Base-by-base conservation (phyloP, 176 grass and related monocot species). In the Carex cristatella region DNA sequence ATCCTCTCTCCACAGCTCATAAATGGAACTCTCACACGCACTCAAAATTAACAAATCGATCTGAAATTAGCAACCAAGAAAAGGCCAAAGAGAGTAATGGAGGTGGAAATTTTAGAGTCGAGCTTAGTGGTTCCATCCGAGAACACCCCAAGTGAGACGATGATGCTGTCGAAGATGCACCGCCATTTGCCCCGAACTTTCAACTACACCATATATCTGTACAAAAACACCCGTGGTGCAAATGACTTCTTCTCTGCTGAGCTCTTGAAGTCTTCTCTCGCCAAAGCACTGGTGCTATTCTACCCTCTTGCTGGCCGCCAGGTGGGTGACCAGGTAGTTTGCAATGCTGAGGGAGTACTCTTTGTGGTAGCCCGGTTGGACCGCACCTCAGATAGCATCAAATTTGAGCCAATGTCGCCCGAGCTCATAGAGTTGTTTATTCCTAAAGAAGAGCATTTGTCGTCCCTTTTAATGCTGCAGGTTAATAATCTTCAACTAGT, bases 241-340 rank as follows among this genome's bases (percentile, higher is more conserved):
- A 2, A 19, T 0, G 54, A 44, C 10, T 92, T 94, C 90, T 89
- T 97, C 78, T 85, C 68, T 0, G 73, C 65, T 57, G 89, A 87
- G 79, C 61, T 82, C 56, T 82, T 94, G 63, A 86, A 90, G 31
- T 83, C 68, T 1, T 73, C 94, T 72, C 86, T 95, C 56, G 89
- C 88, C 10, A 84, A 49, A 59, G 86, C 90, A 67, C 85, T 94
- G 65, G 90, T 91, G 72, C 18, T 85, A 0, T 90, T 92, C 87
- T 97, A 97, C 73, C 94, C 90, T 14, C 57, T 94, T 60, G 94
- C 90, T 5, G 94, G 94, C 54, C 85, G 88, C 15, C 80, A 92
- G 10, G 78, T 49, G 4, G 6, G 6, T 8, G 86, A 83, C 1
- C 44, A 88, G 86, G 89, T 97, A 80, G 80, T 90, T 49, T 97